Conservation (phyloP, 2,329 filamentous ascomycete genomes). For the Pseudocercospora crystallina region DNA sequence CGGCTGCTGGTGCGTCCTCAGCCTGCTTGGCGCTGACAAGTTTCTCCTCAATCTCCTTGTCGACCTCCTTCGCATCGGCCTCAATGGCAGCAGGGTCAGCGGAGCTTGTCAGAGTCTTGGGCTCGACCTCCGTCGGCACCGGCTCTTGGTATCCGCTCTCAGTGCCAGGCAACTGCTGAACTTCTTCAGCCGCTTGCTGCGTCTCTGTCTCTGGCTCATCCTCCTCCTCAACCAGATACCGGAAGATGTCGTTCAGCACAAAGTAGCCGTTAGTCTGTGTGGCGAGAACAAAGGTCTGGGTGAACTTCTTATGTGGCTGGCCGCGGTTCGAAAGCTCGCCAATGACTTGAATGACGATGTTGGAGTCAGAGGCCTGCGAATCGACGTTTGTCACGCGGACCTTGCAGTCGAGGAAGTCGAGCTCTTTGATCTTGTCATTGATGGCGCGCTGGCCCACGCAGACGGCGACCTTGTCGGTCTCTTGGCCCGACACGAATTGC, state of each 20-base stretch:
- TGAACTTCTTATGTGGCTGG: slow-evolving; percentile 89
- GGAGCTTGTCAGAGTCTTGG: slow-evolving; percentile 33
- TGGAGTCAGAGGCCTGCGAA: slow-evolving; percentile 85
- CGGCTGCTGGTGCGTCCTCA: slow-evolving; percentile 29
- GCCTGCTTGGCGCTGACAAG: slow-evolving; percentile 35
- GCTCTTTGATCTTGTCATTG: slow-evolving; percentile 86
- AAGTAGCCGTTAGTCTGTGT: slow-evolving; percentile 97
- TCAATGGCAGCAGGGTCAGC: slow-evolving; percentile 39
- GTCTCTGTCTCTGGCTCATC: slow-evolving; percentile 59
- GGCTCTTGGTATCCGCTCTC: slow-evolving; percentile 44
- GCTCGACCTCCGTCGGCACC: slow-evolving; percentile 36
- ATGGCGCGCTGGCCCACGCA: slow-evolving; percentile 86
- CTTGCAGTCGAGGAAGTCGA: slow-evolving; percentile 97
- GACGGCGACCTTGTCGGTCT: slow-evolving; percentile 84
- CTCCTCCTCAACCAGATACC: slow-evolving; percentile 81
- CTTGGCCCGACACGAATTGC: slow-evolving; percentile 87
- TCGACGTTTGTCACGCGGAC: slow-evolving; percentile 98
- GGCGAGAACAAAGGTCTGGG: slow-evolving; percentile 95
- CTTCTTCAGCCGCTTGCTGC: slow-evolving; percentile 35
- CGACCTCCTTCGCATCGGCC: slow-evolving; percentile 55
- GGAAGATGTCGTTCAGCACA: slow-evolving; percentile 96
- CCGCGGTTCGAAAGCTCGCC: slow-evolving; percentile 96
- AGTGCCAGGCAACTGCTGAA: slow-evolving; percentile 31
- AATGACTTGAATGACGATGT: slow-evolving; percentile 97
- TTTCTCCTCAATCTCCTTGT: slow-evolving; percentile 74